Base-by-base conservation (phyloP, 495 filamentous ascomycete species). In the Neurospora intermedia region DNA sequence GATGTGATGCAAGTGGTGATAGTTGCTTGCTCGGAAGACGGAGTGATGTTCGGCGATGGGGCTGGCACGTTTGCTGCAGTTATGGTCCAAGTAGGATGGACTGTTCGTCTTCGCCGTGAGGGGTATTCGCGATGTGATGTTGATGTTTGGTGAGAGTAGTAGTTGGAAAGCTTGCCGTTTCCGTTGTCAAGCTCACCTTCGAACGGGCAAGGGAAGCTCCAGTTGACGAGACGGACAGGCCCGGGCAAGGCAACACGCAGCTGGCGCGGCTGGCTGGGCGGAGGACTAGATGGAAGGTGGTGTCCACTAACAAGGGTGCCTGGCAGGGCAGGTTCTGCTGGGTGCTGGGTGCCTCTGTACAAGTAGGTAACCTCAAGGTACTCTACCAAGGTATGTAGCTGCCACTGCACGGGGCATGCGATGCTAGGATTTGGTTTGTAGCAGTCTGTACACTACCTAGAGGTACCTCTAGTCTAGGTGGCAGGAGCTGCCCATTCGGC, bases 171-270 rank as follows among this genome's bases (percentile, higher is more conserved):
- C 70, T 35, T 71, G 71, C 31, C 75, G 66, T 70, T n/a, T 70
- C 72, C 8, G 66, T 43, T 31, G 75, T 48, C 40, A 27, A 75
- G 77, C 72, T 77, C 69, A 48, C 39, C 42, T 71, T 20, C 45
- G 27, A 41, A 31, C 23, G 71, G 54, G 20, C 43, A 72, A 43
- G 31, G 43, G 73, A 74, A 76, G 77, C 76, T 77, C 76, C 73
- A 74, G 75, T 71, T 76, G 73, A 73, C 73, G 73, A 70, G 75
- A 46, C 43, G 43, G 43, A 46, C 43, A 46, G 43, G 27, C 27
- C 27, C 27, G 27, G 43, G 80, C 77, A 82, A 82, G 81, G 81
- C 81, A 82, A 81, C 79, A 81, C 80, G 75, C 78, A 80, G 80
- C 78, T 82, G 81, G 80, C 81, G 81, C 79, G 81, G 80, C 79